Evolutionary conservation across 148 eudicot species (phyloP), one percentile per base, ranked within the genome.

Genomic region (Limonium bicolor): DNA sequence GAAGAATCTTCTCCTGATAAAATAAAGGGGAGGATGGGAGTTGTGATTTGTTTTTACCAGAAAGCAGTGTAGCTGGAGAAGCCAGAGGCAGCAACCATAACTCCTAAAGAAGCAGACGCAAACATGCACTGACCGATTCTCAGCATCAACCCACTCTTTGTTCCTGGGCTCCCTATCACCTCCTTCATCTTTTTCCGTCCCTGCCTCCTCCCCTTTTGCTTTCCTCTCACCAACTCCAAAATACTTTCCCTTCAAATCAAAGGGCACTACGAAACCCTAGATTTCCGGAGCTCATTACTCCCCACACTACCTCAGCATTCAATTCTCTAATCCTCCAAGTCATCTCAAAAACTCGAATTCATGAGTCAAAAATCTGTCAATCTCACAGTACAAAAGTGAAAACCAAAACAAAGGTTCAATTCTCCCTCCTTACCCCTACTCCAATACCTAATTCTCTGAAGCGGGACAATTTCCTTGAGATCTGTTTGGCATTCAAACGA

Each of bases 81-180:
- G 27, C 81, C 78, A 48, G 72, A 27, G 65, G 94, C 73, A 56
- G 68, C 66, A 36, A 81, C 75, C 96, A 87, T 82, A 13, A 79
- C 51, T 20, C 61, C 71, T 44, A 78, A 51, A 23, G 96, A 76
- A 65, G 74, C 67, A 59, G 82, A 72, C 36, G 94, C 88, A 63
- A 82, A 78, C 33, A 73, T 54, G 65, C 80, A 87, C 72, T 87
- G 96, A 27, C 82, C 85, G 44, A 71, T 45, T 56, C 96, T 82
- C 66, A 87, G 54, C n/a, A 64, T 36, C 23, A 82, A 51, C 34
- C 96, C 94, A 55, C 88, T 78, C 49, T 63, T 72, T 19, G 75
- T 78, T 33, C 96, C 96, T 53, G 96, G 96, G 48, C 88, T 64
- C 48, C 96, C 96, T 21, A 78, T 53, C 59, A 87, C 59, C 49